Evolutionary conservation across 345 rosid species (phyloP).

Genomic region (Noccaea bulbosa): DNA sequence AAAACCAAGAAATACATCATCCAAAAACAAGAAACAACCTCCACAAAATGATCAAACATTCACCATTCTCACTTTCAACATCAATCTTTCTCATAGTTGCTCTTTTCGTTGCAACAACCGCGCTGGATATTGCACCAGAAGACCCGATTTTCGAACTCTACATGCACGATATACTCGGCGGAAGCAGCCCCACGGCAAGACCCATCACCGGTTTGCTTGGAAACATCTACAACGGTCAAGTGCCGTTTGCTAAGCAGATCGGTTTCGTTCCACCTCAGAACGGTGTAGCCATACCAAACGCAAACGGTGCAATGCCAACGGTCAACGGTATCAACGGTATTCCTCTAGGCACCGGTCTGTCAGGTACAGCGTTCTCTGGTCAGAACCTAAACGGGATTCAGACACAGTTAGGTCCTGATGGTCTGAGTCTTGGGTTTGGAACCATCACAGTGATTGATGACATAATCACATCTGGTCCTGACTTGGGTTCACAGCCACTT

Average conservation of each 20-base stretch:
- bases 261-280: conserved; percentile 71
- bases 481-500: conserved; percentile 67
- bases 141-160: conserved; percentile 67
- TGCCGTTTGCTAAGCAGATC: conserved; percentile 81
- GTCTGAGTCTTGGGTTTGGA: conserved; percentile 79
- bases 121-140: conserved; percentile 47
- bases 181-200: conserved; percentile 83
- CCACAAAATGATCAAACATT: conserved; percentile 51
- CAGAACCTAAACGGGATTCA: conserved; percentile 55
- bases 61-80: conserved; percentile 36
- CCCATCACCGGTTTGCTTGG: conserved; percentile 89
- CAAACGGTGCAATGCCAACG: conserved; percentile 83
- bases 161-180: conserved; percentile 91
- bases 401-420: conserved; percentile 84
- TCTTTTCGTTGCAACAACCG: conserved; percentile 41
- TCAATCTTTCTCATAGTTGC: conserved; percentile 46
- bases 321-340: conserved; percentile 75
- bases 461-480: conserved; percentile 74
- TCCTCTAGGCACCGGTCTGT: conserved; percentile 87
- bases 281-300: conserved; percentile 75
- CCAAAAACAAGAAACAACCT: neutral
- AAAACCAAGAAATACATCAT: conserved; percentile 13
- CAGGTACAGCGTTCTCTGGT: conserved; percentile 58
- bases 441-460: conserved; percentile 88
- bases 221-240: conserved; percentile 87